Evolutionary conservation across 2,329 filamentous ascomycete species (phyloP).

Genomic region (Xylariaceae sp.): DNA sequence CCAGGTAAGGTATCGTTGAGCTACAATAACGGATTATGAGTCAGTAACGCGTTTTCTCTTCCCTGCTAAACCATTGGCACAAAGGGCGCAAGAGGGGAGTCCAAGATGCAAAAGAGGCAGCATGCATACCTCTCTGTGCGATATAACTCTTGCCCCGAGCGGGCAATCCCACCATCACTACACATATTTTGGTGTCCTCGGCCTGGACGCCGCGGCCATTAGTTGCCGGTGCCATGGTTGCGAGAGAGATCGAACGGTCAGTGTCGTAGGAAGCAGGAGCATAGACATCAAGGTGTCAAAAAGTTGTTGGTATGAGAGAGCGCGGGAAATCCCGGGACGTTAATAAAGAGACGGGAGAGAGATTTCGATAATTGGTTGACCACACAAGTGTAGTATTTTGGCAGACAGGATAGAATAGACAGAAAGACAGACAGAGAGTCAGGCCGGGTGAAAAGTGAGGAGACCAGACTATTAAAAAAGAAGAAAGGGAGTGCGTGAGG

Average conservation of each 20-base stretch:
- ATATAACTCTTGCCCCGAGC: slow-evolving; percentile 96
- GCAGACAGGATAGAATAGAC: background rate
- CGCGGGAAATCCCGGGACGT: slow-evolving; percentile 3
- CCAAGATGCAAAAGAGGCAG: slow-evolving; percentile 11
- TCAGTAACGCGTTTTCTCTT: slow-evolving; percentile 3
- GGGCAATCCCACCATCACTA: slow-evolving; percentile 97
- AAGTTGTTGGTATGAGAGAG: slow-evolving; percentile 1
- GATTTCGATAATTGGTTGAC: slow-evolving; percentile 1
- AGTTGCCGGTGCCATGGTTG: slow-evolving; percentile 37
- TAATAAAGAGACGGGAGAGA: background rate
- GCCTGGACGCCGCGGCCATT: slow-evolving; percentile 75
- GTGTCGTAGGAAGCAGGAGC: slow-evolving; percentile 16
- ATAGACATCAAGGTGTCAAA: slow-evolving; percentile 21
- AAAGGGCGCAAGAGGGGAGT: background rate
- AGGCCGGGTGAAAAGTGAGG: background rate
- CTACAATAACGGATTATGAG: slow-evolving; percentile 39
- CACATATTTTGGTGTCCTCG: slow-evolving; percentile 93
- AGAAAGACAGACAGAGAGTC: background rate
- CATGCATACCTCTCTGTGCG: slow-evolving; percentile 87
- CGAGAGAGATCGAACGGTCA: slow-evolving; percentile 21
- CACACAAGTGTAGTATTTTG: background rate
- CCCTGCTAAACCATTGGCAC: background rate
- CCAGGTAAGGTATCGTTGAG: slow-evolving; percentile 93
- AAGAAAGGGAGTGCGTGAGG: background rate
- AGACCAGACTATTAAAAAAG: background rate